Percentiles rank a stretch among this genome's conserved stretches.
phyloP scores from a whole-genome alignment of 768 basidiomycete genomes.

The Pleurotus cornucopiae region DNA sequence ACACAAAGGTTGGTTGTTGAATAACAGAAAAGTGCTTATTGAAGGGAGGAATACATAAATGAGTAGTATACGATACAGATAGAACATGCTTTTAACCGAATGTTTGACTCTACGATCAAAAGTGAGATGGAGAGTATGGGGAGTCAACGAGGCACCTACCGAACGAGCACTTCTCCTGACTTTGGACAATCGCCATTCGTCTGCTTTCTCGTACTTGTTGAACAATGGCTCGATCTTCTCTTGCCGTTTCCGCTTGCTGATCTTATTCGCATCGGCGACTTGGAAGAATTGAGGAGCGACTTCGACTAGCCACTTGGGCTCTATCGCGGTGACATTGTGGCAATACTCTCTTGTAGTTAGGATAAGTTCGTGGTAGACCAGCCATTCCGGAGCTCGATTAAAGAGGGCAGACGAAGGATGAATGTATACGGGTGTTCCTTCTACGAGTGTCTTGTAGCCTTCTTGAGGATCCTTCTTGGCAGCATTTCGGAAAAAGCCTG shows the following conservation, averaged over 20 bases:
- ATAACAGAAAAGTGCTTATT: no score
- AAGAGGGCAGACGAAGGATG: conserved; percentile 97
- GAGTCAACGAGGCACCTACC: conserved; percentile 28
- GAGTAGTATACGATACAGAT: neutral
- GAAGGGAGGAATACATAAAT: neutral
- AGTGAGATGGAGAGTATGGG: conserved; percentile 9
- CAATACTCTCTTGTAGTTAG: conserved; percentile 95
- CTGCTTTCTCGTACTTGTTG: conserved; percentile 94
- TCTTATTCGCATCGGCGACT: conserved; percentile 96
- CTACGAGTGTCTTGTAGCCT: conserved; percentile 96
- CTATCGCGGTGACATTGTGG: conserved; percentile 90
- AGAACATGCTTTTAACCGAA: conserved; percentile 53
- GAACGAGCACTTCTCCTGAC: conserved; percentile 89
- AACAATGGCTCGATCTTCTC: conserved; percentile 96
- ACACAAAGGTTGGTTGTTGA: no score
- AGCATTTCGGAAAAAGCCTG: conserved; percentile 96
- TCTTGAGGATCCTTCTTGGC: conserved; percentile 99
- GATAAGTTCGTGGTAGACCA: conserved; percentile 93
- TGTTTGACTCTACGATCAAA: conserved; percentile 68
- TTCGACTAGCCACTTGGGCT: conserved; percentile 98
- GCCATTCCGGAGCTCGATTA: conserved; percentile 95
- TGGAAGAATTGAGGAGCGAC: conserved; percentile 99
- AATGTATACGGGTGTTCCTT: conserved; percentile 98
- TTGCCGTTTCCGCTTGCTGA: conserved; percentile 92
- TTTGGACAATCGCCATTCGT: conserved; percentile 93